phyloP scores from a whole-genome alignment of 768 basidiomycete genomes.

The Tephrocybe sp. region DNA sequence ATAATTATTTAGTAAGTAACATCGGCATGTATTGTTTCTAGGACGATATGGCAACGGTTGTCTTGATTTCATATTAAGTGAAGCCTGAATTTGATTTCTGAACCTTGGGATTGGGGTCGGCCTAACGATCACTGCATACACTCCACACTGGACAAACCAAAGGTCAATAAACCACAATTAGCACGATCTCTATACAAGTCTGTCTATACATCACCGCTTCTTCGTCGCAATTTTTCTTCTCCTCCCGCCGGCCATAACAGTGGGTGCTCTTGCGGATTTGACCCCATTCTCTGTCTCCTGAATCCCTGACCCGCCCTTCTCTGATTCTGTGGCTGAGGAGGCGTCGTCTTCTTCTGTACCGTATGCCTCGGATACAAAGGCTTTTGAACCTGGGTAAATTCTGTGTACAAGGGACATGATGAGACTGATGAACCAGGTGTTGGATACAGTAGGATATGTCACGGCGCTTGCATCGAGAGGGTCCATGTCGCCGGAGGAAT shows the following conservation, averaged over 20 bases:
- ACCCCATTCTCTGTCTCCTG: constrained; percentile 27
- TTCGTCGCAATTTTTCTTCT: constrained; percentile 54
- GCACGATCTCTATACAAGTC: constrained; percentile 22
- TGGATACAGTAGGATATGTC: constrained; percentile 50
- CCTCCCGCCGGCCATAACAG: constrained; percentile 60
- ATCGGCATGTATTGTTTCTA: no score
- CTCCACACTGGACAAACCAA: no score
- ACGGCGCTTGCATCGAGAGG: constrained; percentile 61
- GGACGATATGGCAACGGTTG: no score
- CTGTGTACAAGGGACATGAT: constrained; percentile 32
- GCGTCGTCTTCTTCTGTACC: constrained; percentile 34
- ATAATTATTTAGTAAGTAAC: no score
- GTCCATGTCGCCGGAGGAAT: constrained; percentile 56
- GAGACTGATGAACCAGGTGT: constrained; percentile 72
- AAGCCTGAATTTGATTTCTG: no score
- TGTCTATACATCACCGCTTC: constrained; percentile 43
- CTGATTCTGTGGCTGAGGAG: constrained; percentile 43
- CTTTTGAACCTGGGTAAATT: constrained; percentile 23
- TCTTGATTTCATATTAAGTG: no score
- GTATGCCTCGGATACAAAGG: constrained; percentile 17
- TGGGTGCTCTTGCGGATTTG: constrained; percentile 34
- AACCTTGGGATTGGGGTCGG: no score
- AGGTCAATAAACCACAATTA: no score
- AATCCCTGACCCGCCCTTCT: constrained; percentile 42
- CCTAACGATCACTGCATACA: no score